Conservation (phyloP, 83 land plant species). For the Larix sibirica region DNA sequence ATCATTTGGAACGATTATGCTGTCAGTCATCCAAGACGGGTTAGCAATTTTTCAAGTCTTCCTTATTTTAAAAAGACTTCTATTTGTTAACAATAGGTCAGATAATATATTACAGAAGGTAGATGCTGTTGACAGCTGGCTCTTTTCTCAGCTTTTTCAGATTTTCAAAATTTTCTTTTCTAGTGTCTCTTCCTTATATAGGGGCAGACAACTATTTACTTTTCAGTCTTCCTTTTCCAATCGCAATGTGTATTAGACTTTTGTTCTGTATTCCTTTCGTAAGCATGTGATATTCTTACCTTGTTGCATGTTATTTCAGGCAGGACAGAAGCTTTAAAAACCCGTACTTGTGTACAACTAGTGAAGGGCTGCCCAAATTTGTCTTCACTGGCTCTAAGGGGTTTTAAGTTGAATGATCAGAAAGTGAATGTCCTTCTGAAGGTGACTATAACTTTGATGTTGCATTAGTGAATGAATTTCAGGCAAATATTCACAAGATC, state of each 20-base stretch:
- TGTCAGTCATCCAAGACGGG: constrained; percentile 66
- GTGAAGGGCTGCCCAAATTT: constrained; percentile 70
- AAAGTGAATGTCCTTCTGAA: constrained; percentile 66
- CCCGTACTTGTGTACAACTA: constrained; percentile 53
- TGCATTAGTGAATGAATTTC: not conserved
- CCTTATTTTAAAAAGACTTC: not conserved
- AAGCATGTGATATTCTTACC: not conserved
- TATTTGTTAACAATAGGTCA: too few species aligned
- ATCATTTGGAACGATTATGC: constrained; percentile 40
- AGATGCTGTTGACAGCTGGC: too few species aligned
- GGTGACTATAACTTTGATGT: constrained; percentile 31
- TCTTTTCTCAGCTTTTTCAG: too few species aligned
- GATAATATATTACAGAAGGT: too few species aligned
- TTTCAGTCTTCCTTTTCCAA: not conserved
- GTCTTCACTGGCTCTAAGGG: constrained; percentile 59
- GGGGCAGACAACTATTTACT: not conserved
- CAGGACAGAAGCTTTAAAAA: constrained; percentile 61
- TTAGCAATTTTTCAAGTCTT: not conserved
- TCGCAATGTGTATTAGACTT: not conserved
- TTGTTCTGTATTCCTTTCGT: not conserved
- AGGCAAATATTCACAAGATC: too few species aligned
- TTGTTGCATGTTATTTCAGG: constrained; percentile 29
- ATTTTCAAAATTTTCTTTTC: too few species aligned
- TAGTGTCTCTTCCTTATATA: too few species aligned
- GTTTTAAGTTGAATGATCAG: constrained; percentile 62